Conservation (phyloP, 2,329 filamentous ascomycete species). For the Aureobasidium sp. region DNA sequence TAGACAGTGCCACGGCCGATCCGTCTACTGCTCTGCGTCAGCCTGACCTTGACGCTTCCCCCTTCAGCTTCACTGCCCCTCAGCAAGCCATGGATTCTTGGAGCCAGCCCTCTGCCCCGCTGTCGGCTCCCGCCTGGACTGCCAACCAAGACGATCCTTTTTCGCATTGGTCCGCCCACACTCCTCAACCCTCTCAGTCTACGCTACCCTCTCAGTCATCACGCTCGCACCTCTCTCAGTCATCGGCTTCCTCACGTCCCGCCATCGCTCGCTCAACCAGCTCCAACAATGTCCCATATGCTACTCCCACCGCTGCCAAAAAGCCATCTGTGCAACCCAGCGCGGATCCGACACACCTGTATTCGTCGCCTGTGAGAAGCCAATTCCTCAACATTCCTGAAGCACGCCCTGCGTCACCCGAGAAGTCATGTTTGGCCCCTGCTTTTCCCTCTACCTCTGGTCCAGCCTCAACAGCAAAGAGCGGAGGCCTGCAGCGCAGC, state of each 20-base stretch:
- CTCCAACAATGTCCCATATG: slow-evolving; percentile 11
- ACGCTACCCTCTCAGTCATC: background rate
- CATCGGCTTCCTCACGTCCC: background rate
- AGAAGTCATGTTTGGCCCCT: background rate
- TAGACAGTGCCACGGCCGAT: slow-evolving; percentile 18
- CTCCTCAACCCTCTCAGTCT: background rate
- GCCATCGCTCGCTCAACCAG: slow-evolving; percentile 19
- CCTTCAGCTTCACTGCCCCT: background rate
- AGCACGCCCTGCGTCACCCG: background rate
- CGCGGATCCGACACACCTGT: slow-evolving; percentile 40
- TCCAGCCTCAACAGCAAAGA: background rate
- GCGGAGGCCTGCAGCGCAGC: slow-evolving; percentile 32
- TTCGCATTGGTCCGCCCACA: background rate
- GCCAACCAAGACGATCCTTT: slow-evolving; percentile 2
- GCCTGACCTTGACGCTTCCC: background rate
- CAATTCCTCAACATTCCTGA: slow-evolving; percentile 13
- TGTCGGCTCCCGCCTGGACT: slow-evolving; percentile 10
- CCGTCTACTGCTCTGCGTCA: background rate
- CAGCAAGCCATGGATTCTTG: background rate
- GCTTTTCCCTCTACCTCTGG: background rate
- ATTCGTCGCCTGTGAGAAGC: slow-evolving; percentile 25
- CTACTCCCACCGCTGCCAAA: background rate
- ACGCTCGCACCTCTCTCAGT: background rate
- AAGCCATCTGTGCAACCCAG: slow-evolving; percentile 18
- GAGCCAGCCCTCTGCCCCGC: slow-evolving; percentile 16